A percentile compares a stretch with the other conserved stretches of the same genome.
Conservation (phyloP, 495 filamentous ascomycete species). For the Penicillium verhagenii region DNA sequence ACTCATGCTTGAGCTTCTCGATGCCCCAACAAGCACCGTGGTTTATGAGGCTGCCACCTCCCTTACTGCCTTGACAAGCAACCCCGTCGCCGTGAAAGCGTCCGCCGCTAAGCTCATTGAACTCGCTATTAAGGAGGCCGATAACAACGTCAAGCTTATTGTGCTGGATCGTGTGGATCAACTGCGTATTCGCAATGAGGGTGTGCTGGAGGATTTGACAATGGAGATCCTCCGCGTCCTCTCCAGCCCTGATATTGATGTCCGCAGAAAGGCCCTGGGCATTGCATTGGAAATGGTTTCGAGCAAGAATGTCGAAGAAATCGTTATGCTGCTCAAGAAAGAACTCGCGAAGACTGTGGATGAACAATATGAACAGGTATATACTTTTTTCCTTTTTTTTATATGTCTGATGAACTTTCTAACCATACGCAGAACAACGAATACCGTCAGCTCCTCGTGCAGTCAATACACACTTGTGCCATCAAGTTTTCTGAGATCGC, state of each 20-base stretch:
- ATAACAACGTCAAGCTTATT: constrained; percentile 99
- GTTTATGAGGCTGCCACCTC: constrained; percentile 98
- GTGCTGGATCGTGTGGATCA: constrained; percentile 94
- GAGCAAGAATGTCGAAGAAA: constrained; percentile 98
- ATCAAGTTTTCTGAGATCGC: constrained; percentile 99
- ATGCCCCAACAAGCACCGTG: constrained; percentile 89
- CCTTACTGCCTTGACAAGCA: constrained; percentile 90
- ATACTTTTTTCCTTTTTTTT: too few relatives aligned
- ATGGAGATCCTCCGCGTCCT: constrained; percentile 99
- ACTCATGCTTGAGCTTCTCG: constrained; percentile 94
- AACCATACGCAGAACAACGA: constrained; percentile 70
- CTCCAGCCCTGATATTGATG: constrained; percentile 93
- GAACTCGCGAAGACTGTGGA: constrained; percentile 97
- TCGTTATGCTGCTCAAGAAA: constrained; percentile 93
- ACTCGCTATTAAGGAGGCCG: constrained; percentile 91
- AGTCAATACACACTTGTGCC: constrained; percentile 95
- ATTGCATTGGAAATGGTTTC: constrained; percentile 98
- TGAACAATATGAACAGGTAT: constrained; percentile 93
- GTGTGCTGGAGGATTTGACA: constrained; percentile 90
- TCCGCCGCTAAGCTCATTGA: constrained; percentile 96
- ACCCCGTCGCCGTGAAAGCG: constrained; percentile 96
- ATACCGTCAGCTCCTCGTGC: constrained; percentile 92
- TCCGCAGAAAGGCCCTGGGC: constrained; percentile 84
- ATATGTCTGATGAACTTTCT: too few relatives aligned
- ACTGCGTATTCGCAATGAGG: constrained; percentile 86